phyloP scores from a whole-genome alignment of 2,329 filamentous ascomycete genomes.

The Fusarium sp. region DNA sequence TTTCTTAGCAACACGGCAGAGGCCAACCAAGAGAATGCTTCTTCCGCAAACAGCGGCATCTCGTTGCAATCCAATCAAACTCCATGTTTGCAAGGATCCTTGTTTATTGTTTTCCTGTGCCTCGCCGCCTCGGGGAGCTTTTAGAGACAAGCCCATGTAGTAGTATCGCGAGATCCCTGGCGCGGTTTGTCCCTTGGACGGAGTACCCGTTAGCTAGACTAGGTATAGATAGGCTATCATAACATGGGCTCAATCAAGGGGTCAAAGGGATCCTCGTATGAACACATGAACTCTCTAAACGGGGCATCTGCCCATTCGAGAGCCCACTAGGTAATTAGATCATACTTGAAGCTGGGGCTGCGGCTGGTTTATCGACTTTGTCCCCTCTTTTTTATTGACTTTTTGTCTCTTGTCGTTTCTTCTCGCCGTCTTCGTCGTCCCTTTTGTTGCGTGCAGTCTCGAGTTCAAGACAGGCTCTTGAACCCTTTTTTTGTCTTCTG shows the following conservation, averaged over 20 bases:
- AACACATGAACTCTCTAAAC: constrained; percentile 28
- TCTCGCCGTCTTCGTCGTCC: constrained; percentile 33
- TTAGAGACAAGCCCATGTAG: constrained; percentile 18
- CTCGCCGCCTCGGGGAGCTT: constrained; percentile 1
- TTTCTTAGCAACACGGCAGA: not conserved
- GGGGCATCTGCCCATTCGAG: constrained; percentile 35
- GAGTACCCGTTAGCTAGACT: constrained; percentile 30
- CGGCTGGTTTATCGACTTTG: constrained; percentile 29
- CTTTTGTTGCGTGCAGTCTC: constrained; percentile 22
- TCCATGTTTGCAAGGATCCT: constrained; percentile 4
- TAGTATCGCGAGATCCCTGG: constrained; percentile 30
- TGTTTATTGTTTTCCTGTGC: constrained; percentile 11
- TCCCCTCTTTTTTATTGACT: constrained; percentile 43
- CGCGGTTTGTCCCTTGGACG: constrained; percentile 28
- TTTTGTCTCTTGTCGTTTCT: constrained; percentile 23
- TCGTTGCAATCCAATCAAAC: constrained; percentile 7
- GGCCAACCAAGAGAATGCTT: constrained; percentile 8
- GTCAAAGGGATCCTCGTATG: constrained; percentile 33
- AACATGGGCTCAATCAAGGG: constrained; percentile 41
- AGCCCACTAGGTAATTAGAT: constrained; percentile 42
- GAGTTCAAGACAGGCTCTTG: constrained; percentile 42
- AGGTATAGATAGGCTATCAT: constrained; percentile 12
- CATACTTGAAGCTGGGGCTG: constrained; percentile 27
- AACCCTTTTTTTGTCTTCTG: constrained; percentile 19
- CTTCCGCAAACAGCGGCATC: constrained; percentile 22